A percentile compares a stretch with the other conserved stretches of the same genome.
These are phyloP conservation scores for Phellopilus nigrolimitatus DNA, from an alignment of 1,284 basidiomycete genomes.

Conservation along the genomic window DNA sequence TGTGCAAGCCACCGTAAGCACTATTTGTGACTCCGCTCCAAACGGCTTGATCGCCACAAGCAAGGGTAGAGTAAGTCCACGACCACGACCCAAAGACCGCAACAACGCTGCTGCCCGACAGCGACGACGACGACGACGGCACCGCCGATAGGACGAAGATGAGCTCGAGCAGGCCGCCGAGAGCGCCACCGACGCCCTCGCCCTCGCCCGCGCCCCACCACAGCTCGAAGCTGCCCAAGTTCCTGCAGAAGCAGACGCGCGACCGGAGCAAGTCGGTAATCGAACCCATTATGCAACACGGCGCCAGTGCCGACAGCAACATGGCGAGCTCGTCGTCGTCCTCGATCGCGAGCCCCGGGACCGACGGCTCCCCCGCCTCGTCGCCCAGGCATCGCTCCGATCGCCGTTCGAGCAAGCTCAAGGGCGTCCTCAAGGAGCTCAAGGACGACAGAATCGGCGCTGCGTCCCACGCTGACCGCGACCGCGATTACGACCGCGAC, in stretches of 20 bases:
- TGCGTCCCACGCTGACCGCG: too few species aligned
- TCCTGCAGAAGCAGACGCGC: slow-evolving; percentile 53
- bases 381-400: slow-evolving; percentile 11
- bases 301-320: slow-evolving; percentile 36
- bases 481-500: slow-evolving; percentile 28
- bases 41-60: slow-evolving; percentile 8
- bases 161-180: slow-evolving; percentile 12
- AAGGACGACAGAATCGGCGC: slow-evolving; percentile 28
- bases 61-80: too few species aligned
- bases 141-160: slow-evolving; percentile 6
- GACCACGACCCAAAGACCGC: not conserved
- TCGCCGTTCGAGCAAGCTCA: slow-evolving; percentile 23
- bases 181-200: slow-evolving; percentile 21
- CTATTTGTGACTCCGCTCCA: slow-evolving; percentile 4
- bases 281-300: slow-evolving; percentile 30
- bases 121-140: slow-evolving; percentile 13
- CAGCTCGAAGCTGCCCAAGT: slow-evolving; percentile 53
- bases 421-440: slow-evolving; percentile 22
- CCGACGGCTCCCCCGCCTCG: slow-evolving; percentile 1
- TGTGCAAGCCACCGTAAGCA: too few species aligned
- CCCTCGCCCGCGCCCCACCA: slow-evolving; percentile 18
- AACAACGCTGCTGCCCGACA: too few species aligned
- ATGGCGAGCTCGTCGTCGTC: slow-evolving; percentile 39
- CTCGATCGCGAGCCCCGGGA: slow-evolving; percentile 18
- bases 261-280: slow-evolving; percentile 57